Percentiles rank a stretch among this genome's conserved stretches.
Evolutionary conservation across 805 yeast genomes (phyloP).

Genomic region (Yamadazyma ubonensis): DNA sequence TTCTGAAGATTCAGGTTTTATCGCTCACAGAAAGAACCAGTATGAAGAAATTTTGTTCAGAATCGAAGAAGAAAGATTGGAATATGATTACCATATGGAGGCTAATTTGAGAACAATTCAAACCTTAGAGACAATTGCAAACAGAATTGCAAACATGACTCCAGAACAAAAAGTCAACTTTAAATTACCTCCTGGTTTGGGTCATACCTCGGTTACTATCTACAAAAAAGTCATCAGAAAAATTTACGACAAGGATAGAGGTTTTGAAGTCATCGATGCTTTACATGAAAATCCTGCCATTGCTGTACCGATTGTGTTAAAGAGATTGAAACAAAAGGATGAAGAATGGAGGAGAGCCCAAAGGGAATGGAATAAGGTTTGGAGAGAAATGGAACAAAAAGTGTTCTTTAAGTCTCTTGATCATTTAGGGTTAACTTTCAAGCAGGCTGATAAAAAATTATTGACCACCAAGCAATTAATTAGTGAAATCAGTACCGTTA

Average conservation of each 20-base stretch:
- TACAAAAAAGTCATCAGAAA: constrained; percentile 92
- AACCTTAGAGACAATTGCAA: constrained; percentile 91
- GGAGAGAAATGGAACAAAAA: constrained; percentile 98
- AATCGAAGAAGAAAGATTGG: constrained; percentile 96
- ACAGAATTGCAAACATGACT: constrained; percentile 89
- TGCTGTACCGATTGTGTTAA: constrained; percentile 90
- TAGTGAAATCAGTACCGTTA: constrained; percentile 88
- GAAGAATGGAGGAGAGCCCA: constrained; percentile 99
- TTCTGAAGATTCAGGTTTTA: constrained; percentile 97
- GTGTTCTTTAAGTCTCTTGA: constrained; percentile 92
- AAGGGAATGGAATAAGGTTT: constrained; percentile 97
- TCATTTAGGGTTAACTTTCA: constrained; percentile 92
- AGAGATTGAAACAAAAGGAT: constrained; percentile 93
- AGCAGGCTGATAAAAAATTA: constrained; percentile 92
- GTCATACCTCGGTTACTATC: constrained; percentile 86
- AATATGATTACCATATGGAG: constrained; percentile 94
- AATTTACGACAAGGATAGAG: constrained; percentile 90
- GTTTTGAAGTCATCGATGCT: constrained; percentile 94
- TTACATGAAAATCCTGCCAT: constrained; percentile 92
- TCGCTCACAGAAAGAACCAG: constrained; percentile 98
- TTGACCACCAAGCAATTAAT: constrained; percentile 86
- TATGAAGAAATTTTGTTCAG: constrained; percentile 94
- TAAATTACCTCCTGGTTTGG: constrained; percentile 89
- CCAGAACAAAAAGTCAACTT: constrained; percentile 83
- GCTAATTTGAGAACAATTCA: constrained; percentile 93